phyloP scores from a whole-genome alignment of 371 early-diverging fungal genomes.

The Mucor piriformis region DNA sequence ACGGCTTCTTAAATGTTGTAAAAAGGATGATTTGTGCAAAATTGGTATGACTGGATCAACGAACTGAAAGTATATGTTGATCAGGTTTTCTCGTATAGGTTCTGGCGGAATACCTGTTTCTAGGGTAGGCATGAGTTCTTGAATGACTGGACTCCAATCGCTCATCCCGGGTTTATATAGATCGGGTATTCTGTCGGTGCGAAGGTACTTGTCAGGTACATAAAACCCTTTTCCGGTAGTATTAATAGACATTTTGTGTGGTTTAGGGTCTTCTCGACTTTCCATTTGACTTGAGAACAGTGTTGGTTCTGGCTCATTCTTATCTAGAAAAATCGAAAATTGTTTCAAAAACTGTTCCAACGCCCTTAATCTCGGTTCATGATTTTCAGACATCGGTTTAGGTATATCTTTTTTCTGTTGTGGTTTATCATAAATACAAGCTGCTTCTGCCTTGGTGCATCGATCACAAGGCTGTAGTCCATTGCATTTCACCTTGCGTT shows the following conservation, averaged over 20 bases:
- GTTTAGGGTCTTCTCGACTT: background rate
- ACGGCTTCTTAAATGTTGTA: conserved; percentile 10
- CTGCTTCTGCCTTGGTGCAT: conserved; percentile 14
- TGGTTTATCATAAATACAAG: conserved; percentile 27
- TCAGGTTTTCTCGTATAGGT: conserved; percentile 37
- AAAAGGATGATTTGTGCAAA: conserved; percentile 54
- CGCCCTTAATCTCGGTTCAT: conserved; percentile 19
- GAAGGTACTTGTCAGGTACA: conserved; percentile 22
- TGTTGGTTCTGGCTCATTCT: conserved; percentile 8
- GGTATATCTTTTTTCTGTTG: conserved; percentile 18
- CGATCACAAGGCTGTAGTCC: conserved; percentile 27
- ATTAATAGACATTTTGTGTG: conserved; percentile 17
- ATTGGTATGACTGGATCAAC: conserved; percentile 72
- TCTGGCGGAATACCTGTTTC: background rate
- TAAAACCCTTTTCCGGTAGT: conserved; percentile 32
- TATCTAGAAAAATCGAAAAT: conserved; percentile 20
- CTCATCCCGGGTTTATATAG: background rate
- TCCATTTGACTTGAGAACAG: conserved; percentile 1
- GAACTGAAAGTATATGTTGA: conserved; percentile 66
- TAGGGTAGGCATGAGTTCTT: background rate
- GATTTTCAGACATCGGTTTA: conserved; percentile 16
- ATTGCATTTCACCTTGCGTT: conserved; percentile 34
- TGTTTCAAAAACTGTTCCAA: conserved; percentile 16
- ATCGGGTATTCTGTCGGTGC: conserved; percentile 22
- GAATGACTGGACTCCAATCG: conserved; percentile 1